Evolutionary conservation across 805 yeast species (phyloP), one percentile per base, ranked within the genome.

Genomic region (Barnettozyma californica): DNA sequence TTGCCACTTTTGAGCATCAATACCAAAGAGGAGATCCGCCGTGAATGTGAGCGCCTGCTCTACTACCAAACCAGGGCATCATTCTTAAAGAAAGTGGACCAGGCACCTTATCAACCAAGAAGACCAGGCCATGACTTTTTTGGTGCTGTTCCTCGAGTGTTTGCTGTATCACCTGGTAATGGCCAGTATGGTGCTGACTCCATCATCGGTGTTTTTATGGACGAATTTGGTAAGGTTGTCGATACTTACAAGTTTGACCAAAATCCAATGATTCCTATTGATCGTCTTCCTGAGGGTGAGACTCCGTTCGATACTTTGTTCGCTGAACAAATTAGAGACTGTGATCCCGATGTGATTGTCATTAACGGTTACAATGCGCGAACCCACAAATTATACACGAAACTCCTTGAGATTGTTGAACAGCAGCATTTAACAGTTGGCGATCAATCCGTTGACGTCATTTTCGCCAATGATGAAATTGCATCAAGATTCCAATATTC

Each of bases 381-480:
- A 49, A 72, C 91, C 4, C 78, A 84, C 52, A 74, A 75, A 37
- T 73, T 92, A 34, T 78, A 71, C 59, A 80, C 78, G 48, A 75
- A 74, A 25, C 63, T 86, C 16, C 72, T 69, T 41, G 78, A 76
- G 31, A 76, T 86, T 36, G 74, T 89, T 11, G 77, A 76, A 42
- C 70, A 68, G 38, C 76, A 85, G 54, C 74, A 75, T 45, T 67
- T 86, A 26, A 64, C 71, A 5, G 81, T 76, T 31, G 78, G 72
- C 45, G 73, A 71, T 19, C 70, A 74, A 33, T 84, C 86, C 9
- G 60, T 87, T 35, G 83, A 81, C 36, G 78, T 89, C 4, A 69
- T 90, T 14, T 92, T 89, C 81, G 95, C 87, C 39, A 87, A 84
- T 56, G 97, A 92, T 64, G 98, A 94, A 65, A 88, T 95, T 27